Percentiles rank a stretch among this genome's conserved stretches.
Evolutionary conservation across 2,329 filamentous ascomycete species (phyloP).

Genomic region (Clonostachys rhizophaga): DNA sequence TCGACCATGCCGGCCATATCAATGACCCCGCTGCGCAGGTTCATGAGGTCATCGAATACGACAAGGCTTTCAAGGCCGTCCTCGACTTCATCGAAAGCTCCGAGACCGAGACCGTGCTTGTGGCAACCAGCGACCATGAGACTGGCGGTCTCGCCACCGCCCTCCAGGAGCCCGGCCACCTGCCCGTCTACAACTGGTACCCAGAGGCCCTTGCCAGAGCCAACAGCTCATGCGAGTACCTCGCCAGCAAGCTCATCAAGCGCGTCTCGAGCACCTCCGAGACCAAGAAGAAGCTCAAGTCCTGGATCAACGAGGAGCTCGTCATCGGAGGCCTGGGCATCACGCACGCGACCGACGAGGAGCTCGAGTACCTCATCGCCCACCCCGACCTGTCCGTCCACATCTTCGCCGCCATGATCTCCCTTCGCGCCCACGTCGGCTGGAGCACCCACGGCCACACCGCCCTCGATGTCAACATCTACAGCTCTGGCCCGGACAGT

Average conservation of each 20-base stretch:
- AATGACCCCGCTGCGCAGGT: slow-evolving; percentile 84
- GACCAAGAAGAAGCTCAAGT: slow-evolving; percentile 31
- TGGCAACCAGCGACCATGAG: slow-evolving; percentile 93
- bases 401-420: slow-evolving; percentile 80
- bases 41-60: slow-evolving; percentile 92
- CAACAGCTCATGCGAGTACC: slow-evolving; percentile 73
- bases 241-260: slow-evolving; percentile 55
- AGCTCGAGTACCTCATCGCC: slow-evolving; percentile 63
- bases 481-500: slow-evolving; percentile 67
- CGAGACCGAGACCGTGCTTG: slow-evolving; percentile 70
- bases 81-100: slow-evolving; percentile 78
- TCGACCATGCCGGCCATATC: slow-evolving; percentile 88
- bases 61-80: slow-evolving; percentile 77
- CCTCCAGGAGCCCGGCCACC: slow-evolving; percentile 53
- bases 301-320: slow-evolving; percentile 66
- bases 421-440: slow-evolving; percentile 79
- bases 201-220: slow-evolving; percentile 71
- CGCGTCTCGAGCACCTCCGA: slow-evolving; percentile 42
- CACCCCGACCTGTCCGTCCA: slow-evolving; percentile 47
- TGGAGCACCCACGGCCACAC: slow-evolving; percentile 95
- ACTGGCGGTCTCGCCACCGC: slow-evolving; percentile 85
- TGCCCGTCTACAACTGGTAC: slow-evolving; percentile 69
- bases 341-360: slow-evolving; percentile 62
- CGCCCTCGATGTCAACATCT: slow-evolving; percentile 95
- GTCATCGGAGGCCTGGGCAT: slow-evolving; percentile 72